These are phyloP conservation scores for Calonectria henricotiae DNA, from an alignment of 2,329 filamentous ascomycete species.

Conservation along the genomic window DNA sequence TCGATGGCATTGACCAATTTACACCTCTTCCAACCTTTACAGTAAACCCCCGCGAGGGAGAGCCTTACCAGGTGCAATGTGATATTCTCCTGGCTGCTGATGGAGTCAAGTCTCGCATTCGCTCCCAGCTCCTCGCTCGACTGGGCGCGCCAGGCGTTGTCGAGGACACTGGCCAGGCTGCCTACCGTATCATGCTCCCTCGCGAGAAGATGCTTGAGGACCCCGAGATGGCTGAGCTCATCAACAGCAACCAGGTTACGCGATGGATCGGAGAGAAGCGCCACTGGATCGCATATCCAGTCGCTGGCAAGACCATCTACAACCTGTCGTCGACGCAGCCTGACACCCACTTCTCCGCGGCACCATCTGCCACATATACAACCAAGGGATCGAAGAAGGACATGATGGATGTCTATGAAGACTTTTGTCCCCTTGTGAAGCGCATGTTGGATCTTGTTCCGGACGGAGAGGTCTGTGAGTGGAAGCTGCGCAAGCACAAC, in stretches of 20 bases:
- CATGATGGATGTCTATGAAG: conserved; percentile 75
- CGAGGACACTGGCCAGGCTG: conserved; percentile 81
- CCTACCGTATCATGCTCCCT: conserved; percentile 84
- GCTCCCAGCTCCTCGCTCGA: conserved; percentile 70
- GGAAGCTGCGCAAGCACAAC: conserved; percentile 74
- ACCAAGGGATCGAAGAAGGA: conserved; percentile 74
- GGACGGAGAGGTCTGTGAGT: conserved; percentile 77
- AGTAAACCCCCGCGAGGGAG: conserved; percentile 71
- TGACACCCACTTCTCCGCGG: conserved; percentile 73
- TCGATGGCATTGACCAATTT: conserved; percentile 73
- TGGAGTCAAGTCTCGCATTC: conserved; percentile 70
- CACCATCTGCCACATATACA: conserved; percentile 74
- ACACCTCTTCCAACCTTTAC: conserved; percentile 74
- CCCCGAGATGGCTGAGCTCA: conserved; percentile 77
- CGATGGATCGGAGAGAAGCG: conserved; percentile 84
- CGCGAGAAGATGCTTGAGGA: conserved; percentile 78
- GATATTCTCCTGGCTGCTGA: conserved; percentile 71
- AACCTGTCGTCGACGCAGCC: conserved; percentile 77
- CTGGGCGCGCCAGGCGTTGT: conserved; percentile 70
- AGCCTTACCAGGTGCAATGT: conserved; percentile 69
- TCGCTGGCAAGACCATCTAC: conserved; percentile 77
- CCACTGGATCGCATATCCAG: conserved; percentile 86
- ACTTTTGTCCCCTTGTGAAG: conserved; percentile 74
- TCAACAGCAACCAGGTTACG: conserved; percentile 78
- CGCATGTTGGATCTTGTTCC: conserved; percentile 74